A percentile compares a stretch with the other conserved stretches of the same genome.
Evolutionary conservation across 331 rosid species (phyloP).

Genomic region (Saraca asoca): DNA sequence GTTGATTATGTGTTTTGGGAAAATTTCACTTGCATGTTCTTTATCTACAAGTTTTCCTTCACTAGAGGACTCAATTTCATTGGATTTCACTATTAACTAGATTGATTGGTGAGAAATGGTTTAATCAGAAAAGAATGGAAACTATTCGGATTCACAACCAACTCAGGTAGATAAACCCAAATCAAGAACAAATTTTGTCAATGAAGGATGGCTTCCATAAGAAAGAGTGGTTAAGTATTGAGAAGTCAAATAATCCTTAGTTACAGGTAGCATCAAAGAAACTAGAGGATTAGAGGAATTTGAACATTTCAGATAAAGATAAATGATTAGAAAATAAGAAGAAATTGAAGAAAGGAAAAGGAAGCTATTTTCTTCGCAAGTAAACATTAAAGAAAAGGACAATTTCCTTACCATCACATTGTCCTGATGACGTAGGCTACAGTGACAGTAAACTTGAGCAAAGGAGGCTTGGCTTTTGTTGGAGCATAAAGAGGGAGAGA

Average conservation of each 20-base stretch:
- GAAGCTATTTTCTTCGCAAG: too few species aligned
- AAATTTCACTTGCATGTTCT: slow-evolving; percentile 24
- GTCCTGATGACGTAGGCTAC: too few species aligned
- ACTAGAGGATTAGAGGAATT: too few species aligned
- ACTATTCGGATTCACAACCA: slow-evolving; percentile 19
- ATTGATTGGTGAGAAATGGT: slow-evolving; percentile 37
- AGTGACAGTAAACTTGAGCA: too few species aligned
- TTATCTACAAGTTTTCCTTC: slow-evolving; percentile 7
- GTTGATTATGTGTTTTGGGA: slow-evolving; percentile 28
- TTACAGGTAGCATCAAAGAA: slow-evolving; percentile 31
- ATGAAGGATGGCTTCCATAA: slow-evolving; percentile 29
- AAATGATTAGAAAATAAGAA: too few species aligned
- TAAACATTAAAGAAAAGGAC: too few species aligned
- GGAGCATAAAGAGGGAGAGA: slow-evolving; percentile 15
- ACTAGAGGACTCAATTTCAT: neutral
- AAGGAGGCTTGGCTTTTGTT: too few species aligned
- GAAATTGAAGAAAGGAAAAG: too few species aligned
- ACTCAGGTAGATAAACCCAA: too few species aligned
- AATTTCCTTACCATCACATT: too few species aligned
- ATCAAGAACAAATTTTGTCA: slow-evolving; percentile 33
- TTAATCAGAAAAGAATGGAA: slow-evolving; percentile 20
- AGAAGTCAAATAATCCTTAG: slow-evolving; percentile 40
- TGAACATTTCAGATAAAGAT: too few species aligned
- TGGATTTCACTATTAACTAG: slow-evolving; percentile 24
- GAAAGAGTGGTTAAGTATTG: slow-evolving; percentile 50